phyloP scores from a whole-genome alignment of 257 asterid genomes.

The Solanum corneliomulleri region DNA sequence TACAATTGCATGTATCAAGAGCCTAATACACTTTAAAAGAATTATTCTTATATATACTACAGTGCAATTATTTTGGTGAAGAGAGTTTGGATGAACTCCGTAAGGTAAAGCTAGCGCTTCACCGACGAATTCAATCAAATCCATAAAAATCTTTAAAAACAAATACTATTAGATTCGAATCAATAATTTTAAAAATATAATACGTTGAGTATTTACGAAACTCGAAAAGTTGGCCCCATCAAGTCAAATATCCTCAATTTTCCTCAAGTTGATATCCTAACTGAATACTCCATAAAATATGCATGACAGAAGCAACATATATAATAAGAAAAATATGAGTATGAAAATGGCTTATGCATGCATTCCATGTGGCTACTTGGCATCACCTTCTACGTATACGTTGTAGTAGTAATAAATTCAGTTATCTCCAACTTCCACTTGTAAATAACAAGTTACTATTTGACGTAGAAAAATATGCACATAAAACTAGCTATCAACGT shows the following conservation, averaged over 20 bases:
- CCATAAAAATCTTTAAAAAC: too few species aligned
- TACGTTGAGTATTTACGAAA: too few species aligned
- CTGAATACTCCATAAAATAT: not conserved
- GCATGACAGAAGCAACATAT: not conserved
- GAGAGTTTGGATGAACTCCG: too few species aligned
- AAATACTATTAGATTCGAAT: too few species aligned
- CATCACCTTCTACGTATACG: not conserved
- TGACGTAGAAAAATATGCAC: not conserved
- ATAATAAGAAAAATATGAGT: not conserved
- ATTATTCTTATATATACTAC: too few species aligned
- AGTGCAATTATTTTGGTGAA: too few species aligned
- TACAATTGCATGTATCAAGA: too few species aligned
- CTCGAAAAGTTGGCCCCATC: too few species aligned
- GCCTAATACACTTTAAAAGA: too few species aligned
- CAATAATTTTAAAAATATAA: too few species aligned
- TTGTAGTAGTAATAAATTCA: not conserved
- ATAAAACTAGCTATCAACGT: not conserved
- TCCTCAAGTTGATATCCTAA: not conserved
- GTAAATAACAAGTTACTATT: not conserved
- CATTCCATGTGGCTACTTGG: not conserved
- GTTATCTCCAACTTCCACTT: not conserved
- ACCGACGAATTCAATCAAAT: too few species aligned
- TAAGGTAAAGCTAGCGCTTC: fast-evolving
- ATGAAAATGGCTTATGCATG: not conserved
- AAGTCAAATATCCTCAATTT: too few species aligned